These are phyloP conservation scores for Pichia kudriavzevii DNA, from an alignment of 1,139 yeast genomes.

Conservation along the genomic window DNA sequence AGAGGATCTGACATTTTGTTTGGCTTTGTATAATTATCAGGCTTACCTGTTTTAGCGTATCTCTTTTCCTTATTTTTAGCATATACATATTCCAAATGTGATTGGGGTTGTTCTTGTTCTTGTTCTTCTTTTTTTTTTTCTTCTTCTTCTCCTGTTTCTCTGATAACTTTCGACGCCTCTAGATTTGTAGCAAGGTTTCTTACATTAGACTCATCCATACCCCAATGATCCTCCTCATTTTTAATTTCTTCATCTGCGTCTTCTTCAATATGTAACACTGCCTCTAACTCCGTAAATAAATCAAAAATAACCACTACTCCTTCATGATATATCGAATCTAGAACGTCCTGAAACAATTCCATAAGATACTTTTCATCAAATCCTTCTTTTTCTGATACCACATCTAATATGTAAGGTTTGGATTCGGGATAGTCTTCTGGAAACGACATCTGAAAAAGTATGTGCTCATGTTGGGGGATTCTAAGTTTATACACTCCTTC, in stretches of 20 bases:
- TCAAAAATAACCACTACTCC: slow-evolving; percentile 81
- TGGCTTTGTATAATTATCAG: too few species aligned
- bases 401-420: slow-evolving; percentile 49
- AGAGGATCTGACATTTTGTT: slow-evolving; percentile 41
- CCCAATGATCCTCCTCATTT: slow-evolving; percentile 21
- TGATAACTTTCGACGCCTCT: not conserved
- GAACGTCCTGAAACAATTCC: slow-evolving; percentile 38
- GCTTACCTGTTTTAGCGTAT: too few species aligned
- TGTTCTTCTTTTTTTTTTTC: slow-evolving; percentile 9
- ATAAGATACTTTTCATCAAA: slow-evolving; percentile 40
- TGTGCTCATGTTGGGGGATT: slow-evolving; percentile 58
- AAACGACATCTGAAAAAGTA: slow-evolving; percentile 57
- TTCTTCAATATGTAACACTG: slow-evolving; percentile 36
- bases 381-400: slow-evolving; percentile 33
- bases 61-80: slow-evolving; percentile 25
- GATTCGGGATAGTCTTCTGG: slow-evolving; percentile 65
- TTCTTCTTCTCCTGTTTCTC: too few species aligned
- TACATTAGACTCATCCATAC: slow-evolving; percentile 8
- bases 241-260: slow-evolving; percentile 29
- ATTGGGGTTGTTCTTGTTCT: slow-evolving; percentile 12
- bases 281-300: slow-evolving; percentile 58
- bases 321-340: slow-evolving; percentile 40
- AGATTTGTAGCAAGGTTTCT: not conserved
- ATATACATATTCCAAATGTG: slow-evolving; percentile 23
- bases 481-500: slow-evolving; percentile 42